Percentiles rank a stretch among this genome's conserved stretches.
These are phyloP conservation scores for Colletotrichum cordylinicola DNA, from an alignment of 2,329 filamentous ascomycete species.

Conservation along the genomic window DNA sequence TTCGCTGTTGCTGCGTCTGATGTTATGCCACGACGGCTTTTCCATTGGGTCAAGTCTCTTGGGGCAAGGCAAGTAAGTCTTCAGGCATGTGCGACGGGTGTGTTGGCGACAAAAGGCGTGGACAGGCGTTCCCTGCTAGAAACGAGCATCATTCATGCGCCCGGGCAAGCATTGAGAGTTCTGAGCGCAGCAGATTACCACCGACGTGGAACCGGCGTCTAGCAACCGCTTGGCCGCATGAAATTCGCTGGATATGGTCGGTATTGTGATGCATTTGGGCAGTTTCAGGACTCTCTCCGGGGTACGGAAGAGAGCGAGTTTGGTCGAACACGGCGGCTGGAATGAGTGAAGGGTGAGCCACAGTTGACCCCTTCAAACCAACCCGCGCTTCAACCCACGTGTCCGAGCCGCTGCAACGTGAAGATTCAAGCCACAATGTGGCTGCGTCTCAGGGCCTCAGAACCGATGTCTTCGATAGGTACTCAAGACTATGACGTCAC, in stretches of 20 bases:
- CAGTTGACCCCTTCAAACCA: background rate
- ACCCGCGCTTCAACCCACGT: background rate
- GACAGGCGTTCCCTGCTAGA: constrained; percentile 13
- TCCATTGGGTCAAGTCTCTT: background rate
- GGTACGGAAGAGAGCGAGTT: background rate
- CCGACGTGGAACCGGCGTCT: constrained; percentile 8
- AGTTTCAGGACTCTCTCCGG: constrained; percentile 6
- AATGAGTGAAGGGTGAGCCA: background rate
- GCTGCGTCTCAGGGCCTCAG: background rate
- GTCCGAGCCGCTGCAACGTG: background rate
- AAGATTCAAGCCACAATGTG: background rate
- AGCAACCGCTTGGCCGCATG: constrained; percentile 15
- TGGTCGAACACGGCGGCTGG: background rate
- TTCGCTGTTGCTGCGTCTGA: constrained; percentile 9
- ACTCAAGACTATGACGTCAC: background rate
- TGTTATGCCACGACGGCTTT: constrained; percentile 10
- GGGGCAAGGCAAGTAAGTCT: background rate
- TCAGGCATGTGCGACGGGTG: background rate
- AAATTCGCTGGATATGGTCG: background rate
- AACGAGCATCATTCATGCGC: constrained; percentile 21
- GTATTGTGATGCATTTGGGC: background rate
- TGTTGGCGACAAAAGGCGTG: background rate
- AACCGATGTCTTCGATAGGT: background rate
- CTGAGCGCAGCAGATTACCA: background rate
- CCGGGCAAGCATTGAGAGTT: background rate